Base-by-base conservation (phyloP, 2,329 filamentous ascomycete genomes). In the Aspergillus sp. region DNA sequence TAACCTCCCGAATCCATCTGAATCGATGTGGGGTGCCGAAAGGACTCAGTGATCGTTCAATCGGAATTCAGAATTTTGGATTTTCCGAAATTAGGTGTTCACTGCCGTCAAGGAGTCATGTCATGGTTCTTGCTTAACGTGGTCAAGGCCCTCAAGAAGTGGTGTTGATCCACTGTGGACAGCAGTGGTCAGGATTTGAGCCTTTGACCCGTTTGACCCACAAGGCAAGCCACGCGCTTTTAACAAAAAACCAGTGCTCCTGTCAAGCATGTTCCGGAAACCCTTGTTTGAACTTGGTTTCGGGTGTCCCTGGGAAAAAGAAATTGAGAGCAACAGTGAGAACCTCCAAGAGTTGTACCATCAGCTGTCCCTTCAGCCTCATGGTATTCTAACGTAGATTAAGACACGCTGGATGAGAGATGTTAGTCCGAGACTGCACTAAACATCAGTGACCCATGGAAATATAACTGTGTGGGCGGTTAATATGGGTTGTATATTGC, bases 91-190 rank as follows among this genome's bases (percentile, higher is more conserved):
- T 4, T 12, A 7, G n/a, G 7, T 21, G 19, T 21, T 43, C n/a
- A 17, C 19, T 21, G 27, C 27, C 40, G 17, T 19, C n/a, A 19
- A 6, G 25, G 44, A 31, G 23, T 14, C 31, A 4, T 15, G 14
- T 7, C n/a, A 21, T 44, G 17, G 17, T 21, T 49, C 31, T 14
- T 37, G 45, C 25, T 48, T n/a, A 31, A 37, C 7, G 17, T 37
- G 33, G 21, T 39, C 31, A 37, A 37, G 15, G 35, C 25, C 14
- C 15, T 39, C 31, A 37, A 37, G 15, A 14, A 37, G 35, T 37
- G 25, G 33, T 48, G 45, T 49, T 23, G 31, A 39, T 49, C 46
- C 46, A 49, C 46, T 49, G 46, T 49, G 46, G 46, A 39, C 23
- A 37, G 31, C n/a, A 35, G 15, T 35, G 33, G 9, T 7, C 14